These are phyloP conservation scores for Suhomyces wounanorum DNA, from an alignment of 1,139 yeast genomes.

Conservation along the genomic window DNA sequence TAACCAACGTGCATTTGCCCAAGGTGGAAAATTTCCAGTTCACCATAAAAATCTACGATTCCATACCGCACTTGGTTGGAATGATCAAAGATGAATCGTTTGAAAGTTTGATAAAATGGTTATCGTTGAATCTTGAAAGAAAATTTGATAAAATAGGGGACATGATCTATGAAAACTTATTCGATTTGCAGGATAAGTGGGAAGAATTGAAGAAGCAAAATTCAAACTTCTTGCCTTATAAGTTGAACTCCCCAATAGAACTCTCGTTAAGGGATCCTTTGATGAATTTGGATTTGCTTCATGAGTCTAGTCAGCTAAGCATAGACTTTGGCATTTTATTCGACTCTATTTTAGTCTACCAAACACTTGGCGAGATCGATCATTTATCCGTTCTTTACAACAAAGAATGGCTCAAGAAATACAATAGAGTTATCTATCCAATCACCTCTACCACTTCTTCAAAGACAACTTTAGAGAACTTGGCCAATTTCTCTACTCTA, in stretches of 20 bases:
- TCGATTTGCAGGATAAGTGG: conserved; percentile 63
- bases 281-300: conserved; percentile 46
- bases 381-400: conserved; percentile 62
- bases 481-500: conserved; percentile 22
- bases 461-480: conserved; percentile 15
- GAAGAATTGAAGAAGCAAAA: conserved; percentile 33
- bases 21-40: conserved; percentile 77
- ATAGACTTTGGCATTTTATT: conserved; percentile 69
- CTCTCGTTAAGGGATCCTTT: conserved; percentile 63
- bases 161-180: conserved; percentile 55
- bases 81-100: conserved; percentile 81
- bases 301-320: conserved; percentile 41
- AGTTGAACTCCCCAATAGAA: conserved; percentile 86
- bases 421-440: conserved; percentile 73
- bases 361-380: conserved; percentile 66
- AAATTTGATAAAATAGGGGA: conserved; percentile 64
- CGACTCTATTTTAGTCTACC: conserved; percentile 82
- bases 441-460: conserved; percentile 36
- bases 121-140: conserved; percentile 62
- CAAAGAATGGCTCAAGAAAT: conserved; percentile 73
- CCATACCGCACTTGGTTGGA: conserved; percentile 75
- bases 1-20: conserved; percentile 64
- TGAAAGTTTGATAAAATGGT: conserved; percentile 70
- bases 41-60: conserved; percentile 66
- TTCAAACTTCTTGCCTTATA: conserved; percentile 53